These are phyloP conservation scores for Rubia peregrina DNA, from an alignment of 305 asterid genomes.

Conservation along the genomic window DNA sequence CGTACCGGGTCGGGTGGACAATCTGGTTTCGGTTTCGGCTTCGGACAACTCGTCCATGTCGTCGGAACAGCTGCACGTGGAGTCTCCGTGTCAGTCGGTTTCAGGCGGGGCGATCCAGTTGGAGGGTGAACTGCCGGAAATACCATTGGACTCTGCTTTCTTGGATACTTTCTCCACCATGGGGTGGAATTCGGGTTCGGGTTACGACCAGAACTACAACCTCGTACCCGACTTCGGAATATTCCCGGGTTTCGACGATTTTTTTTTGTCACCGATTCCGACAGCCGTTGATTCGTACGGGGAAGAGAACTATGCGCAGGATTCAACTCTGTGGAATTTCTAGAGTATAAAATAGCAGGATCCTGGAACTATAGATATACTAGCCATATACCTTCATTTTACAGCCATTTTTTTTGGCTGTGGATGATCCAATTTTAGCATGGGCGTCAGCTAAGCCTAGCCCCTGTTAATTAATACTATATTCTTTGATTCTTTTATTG, in stretches of 20 bases:
- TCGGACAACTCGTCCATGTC: slow-evolving; percentile 3
- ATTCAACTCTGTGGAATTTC: slow-evolving; percentile 2
- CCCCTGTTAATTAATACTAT: background rate
- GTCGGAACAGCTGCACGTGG: background rate
- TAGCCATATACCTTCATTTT: background rate
- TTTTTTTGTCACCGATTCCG: background rate
- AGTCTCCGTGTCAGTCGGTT: background rate
- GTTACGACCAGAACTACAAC: background rate
- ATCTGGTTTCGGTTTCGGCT: background rate
- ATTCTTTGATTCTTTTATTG: background rate
- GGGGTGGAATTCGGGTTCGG: background rate
- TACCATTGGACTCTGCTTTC: background rate
- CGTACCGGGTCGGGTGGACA: background rate
- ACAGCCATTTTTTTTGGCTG: background rate
- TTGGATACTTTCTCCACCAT: slow-evolving; percentile 2
- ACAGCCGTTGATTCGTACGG: background rate
- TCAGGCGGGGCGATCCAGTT: background rate
- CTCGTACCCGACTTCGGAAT: slow-evolving; percentile 3
- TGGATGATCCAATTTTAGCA: slow-evolving; percentile 4
- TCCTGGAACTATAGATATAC: background rate
- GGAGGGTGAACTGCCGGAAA: background rate
- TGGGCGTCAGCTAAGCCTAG: background rate
- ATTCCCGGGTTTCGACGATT: slow-evolving; percentile 1
- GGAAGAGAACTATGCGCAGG: slow-evolving; percentile 2
- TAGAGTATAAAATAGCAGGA: background rate